phyloP scores from a whole-genome alignment of 495 filamentous ascomycete genomes.

The Xylaria venustula region DNA sequence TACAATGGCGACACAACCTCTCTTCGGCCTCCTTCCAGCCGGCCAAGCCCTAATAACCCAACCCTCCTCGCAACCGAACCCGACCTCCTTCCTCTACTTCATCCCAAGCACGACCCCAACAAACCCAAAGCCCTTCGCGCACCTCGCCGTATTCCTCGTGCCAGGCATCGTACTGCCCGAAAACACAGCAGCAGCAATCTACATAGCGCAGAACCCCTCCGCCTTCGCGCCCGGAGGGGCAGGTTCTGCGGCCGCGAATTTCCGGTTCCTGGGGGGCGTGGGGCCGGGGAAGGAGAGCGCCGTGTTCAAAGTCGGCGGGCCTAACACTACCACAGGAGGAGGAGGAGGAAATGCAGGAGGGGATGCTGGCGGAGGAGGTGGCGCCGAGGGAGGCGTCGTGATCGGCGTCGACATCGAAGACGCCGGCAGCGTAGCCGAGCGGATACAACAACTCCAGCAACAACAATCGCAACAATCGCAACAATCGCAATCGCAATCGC shows the following conservation, averaged over 20 bases:
- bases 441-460: conserved; percentile 59
- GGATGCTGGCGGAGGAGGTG: conserved; percentile 17
- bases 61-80: conserved; percentile 40
- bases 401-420: conserved; percentile 85
- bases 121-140: conserved; percentile 54
- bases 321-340: too few species aligned
- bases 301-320: conserved; percentile 71
- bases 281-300: conserved; percentile 85
- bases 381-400: conserved; percentile 42
- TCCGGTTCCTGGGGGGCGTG: conserved; percentile 83
- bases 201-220: conserved; percentile 57
- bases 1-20: conserved; percentile 23
- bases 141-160: conserved; percentile 86
- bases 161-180: conserved; percentile 73
- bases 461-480: too few species aligned
- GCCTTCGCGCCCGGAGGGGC: conserved; percentile 18
- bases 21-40: conserved; percentile 52
- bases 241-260: conserved; percentile 43
- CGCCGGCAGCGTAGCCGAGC: conserved; percentile 63
- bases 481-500: conserved; percentile 24
- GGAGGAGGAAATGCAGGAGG: too few species aligned
- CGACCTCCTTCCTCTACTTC: conserved; percentile 44
- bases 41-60: conserved; percentile 44
- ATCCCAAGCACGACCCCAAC: conserved; percentile 32
- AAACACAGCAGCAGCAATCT: conserved; percentile 82